Base-by-base conservation (phyloP, 371 early-diverging fungal species). In the Massospora cicadina region DNA sequence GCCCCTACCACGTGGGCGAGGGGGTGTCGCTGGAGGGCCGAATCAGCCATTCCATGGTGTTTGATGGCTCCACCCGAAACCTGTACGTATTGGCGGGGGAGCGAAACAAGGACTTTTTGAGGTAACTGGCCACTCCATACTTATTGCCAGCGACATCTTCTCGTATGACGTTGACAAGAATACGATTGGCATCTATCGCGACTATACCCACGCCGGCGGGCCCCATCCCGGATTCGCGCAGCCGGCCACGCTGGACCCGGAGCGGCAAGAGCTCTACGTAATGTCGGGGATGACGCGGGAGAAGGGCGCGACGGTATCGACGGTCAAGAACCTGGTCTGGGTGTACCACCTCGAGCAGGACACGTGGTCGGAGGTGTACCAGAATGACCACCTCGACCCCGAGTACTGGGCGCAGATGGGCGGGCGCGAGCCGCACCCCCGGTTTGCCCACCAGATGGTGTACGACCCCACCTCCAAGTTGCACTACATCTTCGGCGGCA, bases 61-160 rank as follows among this genome's bases (percentile, higher is more conserved):
- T 91, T 10, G 89, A 95, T 69, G 75, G 85, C 1, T 65, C 66
- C 27, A 74, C 77, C 17, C 83, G 85, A 27, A 79, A 81, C 30
- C 73, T 95, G 1, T 92, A 88, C 69, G 85, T 96, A 43, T 85
- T 95, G 69, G 91, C 91, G 28, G 93, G 93, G 23, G 90, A 93
- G 71, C 79, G 91, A 33, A 77, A 83, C 68, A 87, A 88, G 65
- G 84, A 90, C 60, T 84, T 82, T 24, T 74, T 55, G 32, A 54
- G 55, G 29, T 63, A 23, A 25, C 21, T 33, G n/a, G 1, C 27
- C 3, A 23, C 28, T 31, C 23, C 33, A n/a, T 10, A n/a, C 10
- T 55, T 63, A 53, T 54, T 71, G 60, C 77, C 2, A 71, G 79
- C 27, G 93, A 95, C 67, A 76, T 93, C 53, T 83, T 85, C 56